A percentile compares a stretch with the other conserved stretches of the same genome.
phyloP scores from a whole-genome alignment of 345 rosid genomes.

The Lumnitzera racemosa region DNA sequence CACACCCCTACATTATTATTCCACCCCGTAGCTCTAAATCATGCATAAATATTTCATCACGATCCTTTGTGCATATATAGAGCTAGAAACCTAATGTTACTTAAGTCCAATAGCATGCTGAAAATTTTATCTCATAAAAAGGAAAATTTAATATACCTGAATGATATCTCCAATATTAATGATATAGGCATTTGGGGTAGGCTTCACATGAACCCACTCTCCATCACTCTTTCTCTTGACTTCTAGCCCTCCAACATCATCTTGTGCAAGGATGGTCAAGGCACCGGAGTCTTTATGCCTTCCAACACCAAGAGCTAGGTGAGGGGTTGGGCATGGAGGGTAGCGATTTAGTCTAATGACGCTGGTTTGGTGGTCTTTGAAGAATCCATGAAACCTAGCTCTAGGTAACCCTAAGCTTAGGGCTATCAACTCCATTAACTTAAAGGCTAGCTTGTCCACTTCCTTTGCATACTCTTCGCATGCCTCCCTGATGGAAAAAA shows the following conservation, averaged over 20 bases:
- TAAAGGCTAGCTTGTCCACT: slow-evolving; percentile 37
- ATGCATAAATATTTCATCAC: too few relatives aligned
- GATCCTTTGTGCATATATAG: too few relatives aligned
- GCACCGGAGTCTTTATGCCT: slow-evolving; percentile 23
- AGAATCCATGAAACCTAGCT: slow-evolving; percentile 35
- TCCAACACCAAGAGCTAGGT: slow-evolving; percentile 27
- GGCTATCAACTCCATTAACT: slow-evolving; percentile 42
- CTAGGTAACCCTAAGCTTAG: slow-evolving; percentile 48
- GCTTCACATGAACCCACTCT: slow-evolving; percentile 27
- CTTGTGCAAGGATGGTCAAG: slow-evolving; percentile 27
- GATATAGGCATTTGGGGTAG: slow-evolving; percentile 20
- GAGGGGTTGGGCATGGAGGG: slow-evolving; percentile 30
- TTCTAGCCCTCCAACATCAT: slow-evolving; percentile 30
- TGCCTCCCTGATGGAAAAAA: slow-evolving; percentile 25
- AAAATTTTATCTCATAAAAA: too few relatives aligned
- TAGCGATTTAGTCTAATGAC: slow-evolving; percentile 26
- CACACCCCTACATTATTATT: too few relatives aligned
- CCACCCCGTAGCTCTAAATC: background rate
- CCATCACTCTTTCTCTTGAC: slow-evolving; percentile 30
- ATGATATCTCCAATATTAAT: slow-evolving; percentile 24
- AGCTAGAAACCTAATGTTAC: background rate
- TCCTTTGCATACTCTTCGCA: slow-evolving; percentile 41
- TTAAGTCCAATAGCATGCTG: too few relatives aligned
- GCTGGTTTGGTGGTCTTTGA: slow-evolving; percentile 40
- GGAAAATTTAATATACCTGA: slow-evolving; percentile 15